Conservation (phyloP, 768 basidiomycete genomes). For the Crepidotus variabilis region DNA sequence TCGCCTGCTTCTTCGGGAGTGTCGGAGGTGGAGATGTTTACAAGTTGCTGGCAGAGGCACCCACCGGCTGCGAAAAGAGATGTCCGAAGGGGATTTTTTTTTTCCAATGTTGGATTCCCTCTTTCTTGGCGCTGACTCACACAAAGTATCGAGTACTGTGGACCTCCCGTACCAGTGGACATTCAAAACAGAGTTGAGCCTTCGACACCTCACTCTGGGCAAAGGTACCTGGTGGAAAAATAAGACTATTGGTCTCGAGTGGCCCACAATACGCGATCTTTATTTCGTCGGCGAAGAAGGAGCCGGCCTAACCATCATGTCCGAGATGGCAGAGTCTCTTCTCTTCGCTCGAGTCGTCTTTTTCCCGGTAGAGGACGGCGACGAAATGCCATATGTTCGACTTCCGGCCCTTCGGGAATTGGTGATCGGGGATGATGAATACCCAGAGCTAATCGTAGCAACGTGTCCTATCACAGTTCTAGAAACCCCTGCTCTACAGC, state of each 20-base stretch:
- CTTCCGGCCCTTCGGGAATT: background rate
- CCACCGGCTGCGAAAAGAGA: too few relatives aligned
- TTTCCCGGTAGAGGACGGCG: background rate
- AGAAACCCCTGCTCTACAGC: background rate
- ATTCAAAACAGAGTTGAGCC: too few relatives aligned
- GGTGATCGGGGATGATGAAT: background rate
- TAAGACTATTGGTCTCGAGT: background rate
- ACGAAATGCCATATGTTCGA: background rate
- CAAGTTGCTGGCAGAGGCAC: too few relatives aligned
- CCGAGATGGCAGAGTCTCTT: background rate
- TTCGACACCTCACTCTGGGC: too few relatives aligned
- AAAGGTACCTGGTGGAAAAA: too few relatives aligned
- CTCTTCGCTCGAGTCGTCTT: background rate
- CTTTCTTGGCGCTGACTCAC: too few relatives aligned
- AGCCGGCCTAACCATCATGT: background rate
- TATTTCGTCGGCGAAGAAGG: background rate
- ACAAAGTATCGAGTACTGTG: too few relatives aligned
- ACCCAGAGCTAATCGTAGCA: background rate
- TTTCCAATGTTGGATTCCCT: too few relatives aligned
- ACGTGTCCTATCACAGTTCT: background rate
- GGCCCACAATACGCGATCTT: background rate
- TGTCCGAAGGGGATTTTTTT: too few relatives aligned
- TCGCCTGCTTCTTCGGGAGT: too few relatives aligned
- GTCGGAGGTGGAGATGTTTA: too few relatives aligned
- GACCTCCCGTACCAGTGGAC: too few relatives aligned